These are phyloP conservation scores for Rhynchosporium graminicola DNA, from an alignment of 2,329 filamentous ascomycete species.

Conservation along the genomic window DNA sequence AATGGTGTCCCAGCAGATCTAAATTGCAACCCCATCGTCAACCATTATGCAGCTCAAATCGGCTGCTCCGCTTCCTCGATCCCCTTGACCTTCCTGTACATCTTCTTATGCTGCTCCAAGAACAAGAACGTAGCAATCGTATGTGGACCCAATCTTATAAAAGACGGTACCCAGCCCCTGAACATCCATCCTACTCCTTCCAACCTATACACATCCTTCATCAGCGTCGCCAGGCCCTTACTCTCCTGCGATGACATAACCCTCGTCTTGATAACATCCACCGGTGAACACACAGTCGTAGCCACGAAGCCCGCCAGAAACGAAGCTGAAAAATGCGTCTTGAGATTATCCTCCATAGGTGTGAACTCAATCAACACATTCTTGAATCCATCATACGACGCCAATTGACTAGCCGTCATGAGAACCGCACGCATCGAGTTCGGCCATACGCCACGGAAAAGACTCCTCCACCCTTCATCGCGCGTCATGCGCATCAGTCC, in stretches of 20 bases:
- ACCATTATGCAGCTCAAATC: slow-evolving; percentile 12
- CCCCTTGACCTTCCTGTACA: slow-evolving; percentile 59
- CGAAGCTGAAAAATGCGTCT: slow-evolving; percentile 76
- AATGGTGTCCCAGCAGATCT: slow-evolving; percentile 10
- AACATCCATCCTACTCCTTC: slow-evolving; percentile 85
- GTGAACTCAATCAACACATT: slow-evolving; percentile 65
- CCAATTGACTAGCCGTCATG: slow-evolving; percentile 84
- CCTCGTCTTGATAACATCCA: slow-evolving; percentile 87
- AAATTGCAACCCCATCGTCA: slow-evolving; percentile 5
- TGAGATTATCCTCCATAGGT: slow-evolving; percentile 65
- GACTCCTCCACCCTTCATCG: slow-evolving; percentile 72
- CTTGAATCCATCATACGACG: slow-evolving; percentile 85
- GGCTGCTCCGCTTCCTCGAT: slow-evolving; percentile 31
- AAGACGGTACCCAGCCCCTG: slow-evolving; percentile 84
- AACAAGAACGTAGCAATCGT: slow-evolving; percentile 87
- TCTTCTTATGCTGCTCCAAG: slow-evolving; percentile 81
- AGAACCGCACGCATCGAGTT: slow-evolving; percentile 80
- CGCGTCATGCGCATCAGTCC: slow-evolving; percentile 85
- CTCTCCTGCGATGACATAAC: slow-evolving; percentile 71
- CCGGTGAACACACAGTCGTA: slow-evolving; percentile 80
- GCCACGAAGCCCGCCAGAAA: slow-evolving; percentile 81
- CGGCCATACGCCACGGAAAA: slow-evolving; percentile 85
- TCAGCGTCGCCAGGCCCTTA: slow-evolving; percentile 56
- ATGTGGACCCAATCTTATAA: slow-evolving; percentile 69
- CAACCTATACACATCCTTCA: slow-evolving; percentile 66